Evolutionary conservation across 345 rosid species (phyloP).

Genomic region (Draba incana): DNA sequence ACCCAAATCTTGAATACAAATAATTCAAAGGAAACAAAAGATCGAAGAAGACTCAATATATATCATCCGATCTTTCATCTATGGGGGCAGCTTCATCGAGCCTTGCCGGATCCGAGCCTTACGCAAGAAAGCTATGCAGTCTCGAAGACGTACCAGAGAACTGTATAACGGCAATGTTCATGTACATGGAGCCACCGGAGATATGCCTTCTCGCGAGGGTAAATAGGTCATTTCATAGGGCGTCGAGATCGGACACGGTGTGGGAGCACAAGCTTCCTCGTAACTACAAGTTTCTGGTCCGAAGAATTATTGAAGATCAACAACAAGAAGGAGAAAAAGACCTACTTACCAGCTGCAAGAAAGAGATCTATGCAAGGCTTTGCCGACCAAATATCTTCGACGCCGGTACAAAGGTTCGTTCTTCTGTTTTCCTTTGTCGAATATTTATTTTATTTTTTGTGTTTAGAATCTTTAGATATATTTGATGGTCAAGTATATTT

Average conservation of each 20-base stretch:
- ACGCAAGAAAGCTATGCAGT: slow-evolving; percentile 31
- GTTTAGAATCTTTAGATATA: slow-evolving; percentile 16
- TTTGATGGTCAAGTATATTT: slow-evolving; percentile 20
- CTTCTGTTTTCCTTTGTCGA: background rate
- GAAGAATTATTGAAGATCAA: slow-evolving; percentile 50
- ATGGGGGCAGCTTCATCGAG: slow-evolving; percentile 74
- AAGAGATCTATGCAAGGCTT: slow-evolving; percentile 65
- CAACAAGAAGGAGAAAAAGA: slow-evolving; percentile 16
- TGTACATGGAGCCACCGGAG: slow-evolving; percentile 79
- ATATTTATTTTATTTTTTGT: background rate
- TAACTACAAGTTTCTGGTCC: slow-evolving; percentile 64
- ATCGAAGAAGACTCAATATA: background rate
- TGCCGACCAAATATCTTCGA: slow-evolving; percentile 65
- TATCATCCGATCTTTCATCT: slow-evolving; percentile 19
- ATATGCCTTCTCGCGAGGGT: slow-evolving; percentile 72
- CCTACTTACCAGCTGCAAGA: slow-evolving; percentile 47
- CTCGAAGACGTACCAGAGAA: slow-evolving; percentile 75
- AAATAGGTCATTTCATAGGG: slow-evolving; percentile 60
- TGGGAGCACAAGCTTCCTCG: slow-evolving; percentile 88
- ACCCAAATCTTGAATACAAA: slow-evolving; percentile 13
- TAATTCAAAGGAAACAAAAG: background rate
- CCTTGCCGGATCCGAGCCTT: slow-evolving; percentile 33
- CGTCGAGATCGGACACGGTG: slow-evolving; percentile 72
- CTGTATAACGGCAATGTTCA: slow-evolving; percentile 63
- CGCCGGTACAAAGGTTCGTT: slow-evolving; percentile 69